Base-by-base conservation (phyloP, 345 rosid genomes). In the Kandelia obovata region DNA sequence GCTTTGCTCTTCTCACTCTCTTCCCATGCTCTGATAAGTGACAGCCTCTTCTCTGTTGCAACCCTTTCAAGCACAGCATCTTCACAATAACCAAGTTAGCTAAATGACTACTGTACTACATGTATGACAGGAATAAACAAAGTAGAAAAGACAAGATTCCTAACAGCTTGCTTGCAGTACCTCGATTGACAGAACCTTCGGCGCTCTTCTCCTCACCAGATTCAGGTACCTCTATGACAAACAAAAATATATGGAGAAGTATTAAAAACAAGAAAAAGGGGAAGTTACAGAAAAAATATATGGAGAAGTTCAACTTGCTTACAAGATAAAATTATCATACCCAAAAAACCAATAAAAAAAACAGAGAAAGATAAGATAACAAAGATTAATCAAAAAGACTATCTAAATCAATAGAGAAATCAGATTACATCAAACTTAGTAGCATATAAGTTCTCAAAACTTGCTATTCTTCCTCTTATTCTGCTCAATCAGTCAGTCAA, bases 1-100 rank as follows among this genome's bases (percentile, higher is more conserved):
- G 88, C 94, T 83, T 87, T 92, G 73, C 88, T 78, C 83, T 88
- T 95, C 61, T 95, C 99, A 68, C 91, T 91, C 53, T 95, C 99
- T 79, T 95, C 99, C 98, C 99, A 95, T 39, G 99, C 99, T 80
- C 52, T 88, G 75, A 92, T 71, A 2, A 95, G 89, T 62, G 97
- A 90, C 13, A 86, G 21, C 77, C 80, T 83, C 82, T 92, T 95
- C 77, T 92, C 86, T 51, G 88, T 80, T 73, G 79, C 94, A 65
- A 95, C 93, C 80, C 82, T 92, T 35, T 79, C 96, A 59, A 95
- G 91, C 65, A 76, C 84, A 68, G 83, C 80, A 84, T 95, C 99
- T 95, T 65, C 25, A 79, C 21, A 43, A 56, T 49, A 66, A 46
- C 32, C 0, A 19, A 67, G 34, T 13, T 59, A 62, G 25, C 62